Evolutionary conservation across 768 basidiomycete species (phyloP).

Genomic region (Postia placenta): DNA sequence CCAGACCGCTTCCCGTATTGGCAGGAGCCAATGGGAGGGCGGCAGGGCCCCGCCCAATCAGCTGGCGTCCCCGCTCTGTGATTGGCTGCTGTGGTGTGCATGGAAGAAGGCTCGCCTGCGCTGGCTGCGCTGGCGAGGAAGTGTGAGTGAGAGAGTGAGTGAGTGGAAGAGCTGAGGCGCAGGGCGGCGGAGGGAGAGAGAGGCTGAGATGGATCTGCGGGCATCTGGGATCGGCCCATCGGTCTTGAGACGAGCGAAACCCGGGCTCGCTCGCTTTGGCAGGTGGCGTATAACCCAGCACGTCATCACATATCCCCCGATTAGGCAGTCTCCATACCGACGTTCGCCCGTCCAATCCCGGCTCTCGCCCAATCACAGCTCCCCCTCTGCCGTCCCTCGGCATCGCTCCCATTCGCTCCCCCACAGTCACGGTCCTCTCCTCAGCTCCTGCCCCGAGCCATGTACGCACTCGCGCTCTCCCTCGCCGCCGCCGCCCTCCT

Average conservation of each 20-base stretch:
- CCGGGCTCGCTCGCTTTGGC: not conserved
- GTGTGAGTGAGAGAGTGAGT: not conserved
- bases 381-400: not conserved
- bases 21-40: slow-evolving; percentile 19
- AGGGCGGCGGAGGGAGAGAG: too few relatives aligned
- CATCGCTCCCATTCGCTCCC: slow-evolving; percentile 1
- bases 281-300: slow-evolving; percentile 2
- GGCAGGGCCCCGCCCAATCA: slow-evolving; percentile 15
- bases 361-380: slow-evolving; percentile 12
- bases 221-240: not conserved
- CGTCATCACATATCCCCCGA: not conserved
- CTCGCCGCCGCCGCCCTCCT: slow-evolving; percentile 18
- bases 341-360: not conserved
- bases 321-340: slow-evolving; percentile 1
- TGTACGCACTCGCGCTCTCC: slow-evolving; percentile 26
- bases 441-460: slow-evolving; percentile 1
- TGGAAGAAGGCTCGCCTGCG: too few relatives aligned
- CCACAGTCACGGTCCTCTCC: slow-evolving; percentile 1
- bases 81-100: not conserved
- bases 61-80: slow-evolving; percentile 1
- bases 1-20: slow-evolving; percentile 11
- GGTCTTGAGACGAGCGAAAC: too few relatives aligned
- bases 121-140: not conserved
- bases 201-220: not conserved
- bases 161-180: not conserved